Conservation (phyloP, 1,139 yeast species). For the Geotrichum bryndzae region DNA sequence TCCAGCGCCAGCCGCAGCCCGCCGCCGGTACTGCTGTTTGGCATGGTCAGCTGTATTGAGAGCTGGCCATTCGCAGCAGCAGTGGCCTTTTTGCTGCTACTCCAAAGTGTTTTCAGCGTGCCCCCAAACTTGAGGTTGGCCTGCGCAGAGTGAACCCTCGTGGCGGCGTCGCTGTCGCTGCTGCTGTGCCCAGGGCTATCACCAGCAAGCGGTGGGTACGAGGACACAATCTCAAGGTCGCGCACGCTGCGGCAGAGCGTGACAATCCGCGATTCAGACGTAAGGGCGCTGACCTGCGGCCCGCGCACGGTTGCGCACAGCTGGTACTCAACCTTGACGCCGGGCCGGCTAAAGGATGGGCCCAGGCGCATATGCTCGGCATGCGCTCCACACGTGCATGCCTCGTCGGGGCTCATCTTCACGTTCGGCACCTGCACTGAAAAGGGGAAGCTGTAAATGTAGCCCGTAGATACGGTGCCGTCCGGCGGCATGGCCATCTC, state of each 20-base stretch:
- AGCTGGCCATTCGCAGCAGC: neutral
- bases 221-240: conserved; percentile 3
- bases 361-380: neutral
- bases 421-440: conserved; percentile 11
- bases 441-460: conserved; percentile 15
- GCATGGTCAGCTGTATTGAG: neutral
- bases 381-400: neutral
- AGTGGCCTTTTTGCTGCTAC: neutral
- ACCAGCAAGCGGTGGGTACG: conserved; percentile 1
- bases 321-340: conserved; percentile 4
- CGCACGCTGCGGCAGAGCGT: conserved; percentile 1
- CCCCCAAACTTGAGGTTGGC: neutral
- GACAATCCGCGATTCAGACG: conserved; percentile 1
- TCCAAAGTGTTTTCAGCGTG: neutral
- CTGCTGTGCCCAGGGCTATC: neutral
- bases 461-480: conserved; percentile 8
- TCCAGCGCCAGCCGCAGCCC: neutral
- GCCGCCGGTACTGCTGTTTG: neutral
- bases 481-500: conserved; percentile 16
- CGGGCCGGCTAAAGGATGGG: conserved; percentile 4
- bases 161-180: neutral
- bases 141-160: neutral
- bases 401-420: neutral
- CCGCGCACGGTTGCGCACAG: conserved; percentile 10
- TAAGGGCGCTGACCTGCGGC: conserved; percentile 3